Conservation (phyloP, 148 eudicot species). For the Rhododendron griersonianum region DNA sequence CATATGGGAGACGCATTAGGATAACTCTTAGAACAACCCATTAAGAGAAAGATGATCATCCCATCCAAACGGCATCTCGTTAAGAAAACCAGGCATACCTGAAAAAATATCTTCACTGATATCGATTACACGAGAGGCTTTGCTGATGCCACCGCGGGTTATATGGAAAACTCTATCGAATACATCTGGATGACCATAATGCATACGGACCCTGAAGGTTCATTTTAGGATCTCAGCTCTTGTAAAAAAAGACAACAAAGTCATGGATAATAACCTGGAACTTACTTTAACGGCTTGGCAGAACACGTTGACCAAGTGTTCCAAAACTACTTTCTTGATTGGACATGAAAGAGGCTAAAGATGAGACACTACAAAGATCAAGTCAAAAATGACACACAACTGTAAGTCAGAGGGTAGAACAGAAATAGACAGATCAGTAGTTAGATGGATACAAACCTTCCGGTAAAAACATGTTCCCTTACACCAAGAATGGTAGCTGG, state of each 20-base stretch:
- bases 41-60: neutral
- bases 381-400: slow-evolving; percentile 13
- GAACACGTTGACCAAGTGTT: slow-evolving; percentile 96
- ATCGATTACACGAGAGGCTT: slow-evolving; percentile 94
- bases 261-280: slow-evolving; percentile 2
- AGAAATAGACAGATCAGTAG: slow-evolving; percentile 1
- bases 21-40: neutral
- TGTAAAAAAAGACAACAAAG: neutral
- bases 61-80: neutral
- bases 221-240: slow-evolving; percentile 4
- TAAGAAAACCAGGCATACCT: slow-evolving; percentile 40
- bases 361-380: slow-evolving; percentile 78
- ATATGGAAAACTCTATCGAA: slow-evolving; percentile 96
- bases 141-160: slow-evolving; percentile 98
- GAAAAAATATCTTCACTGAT: slow-evolving; percentile 97
- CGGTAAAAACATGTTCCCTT: slow-evolving; percentile 97
- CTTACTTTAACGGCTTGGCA: slow-evolving; percentile 95
- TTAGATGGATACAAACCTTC: slow-evolving; percentile 53
- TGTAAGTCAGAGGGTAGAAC: neutral
- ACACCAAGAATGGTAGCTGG: slow-evolving; percentile 92
- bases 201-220: slow-evolving; percentile 89
- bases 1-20: neutral
- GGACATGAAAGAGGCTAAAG: slow-evolving; percentile 96
- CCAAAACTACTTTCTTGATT: slow-evolving; percentile 95
- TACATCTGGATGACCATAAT: slow-evolving; percentile 99